These are phyloP conservation scores for Dalbergia oliveri DNA, from an alignment of 306 rosid genomes.

Conservation along the genomic window DNA sequence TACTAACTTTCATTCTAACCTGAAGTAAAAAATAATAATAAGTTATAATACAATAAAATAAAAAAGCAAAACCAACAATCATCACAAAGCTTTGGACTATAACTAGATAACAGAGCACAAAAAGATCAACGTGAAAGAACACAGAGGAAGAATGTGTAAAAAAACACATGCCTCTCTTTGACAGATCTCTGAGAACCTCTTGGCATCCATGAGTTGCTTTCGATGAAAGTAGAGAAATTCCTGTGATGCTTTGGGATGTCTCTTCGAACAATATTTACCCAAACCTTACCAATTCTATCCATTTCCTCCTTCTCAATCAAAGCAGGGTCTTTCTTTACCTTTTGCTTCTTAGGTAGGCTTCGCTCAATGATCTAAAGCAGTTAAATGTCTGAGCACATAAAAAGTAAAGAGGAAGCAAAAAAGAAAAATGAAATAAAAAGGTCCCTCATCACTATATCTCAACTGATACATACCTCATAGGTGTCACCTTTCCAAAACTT, in stretches of 20 bases:
- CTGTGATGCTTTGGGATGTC: conserved; percentile 91
- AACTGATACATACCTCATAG: conserved; percentile 75
- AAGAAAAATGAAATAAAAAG: neutral
- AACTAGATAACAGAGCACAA: conserved; percentile 20
- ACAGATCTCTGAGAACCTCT: conserved; percentile 91
- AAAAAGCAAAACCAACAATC: conserved; percentile 22
- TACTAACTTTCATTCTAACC: conserved; percentile 89
- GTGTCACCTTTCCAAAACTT: conserved; percentile 99
- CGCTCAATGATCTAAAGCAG: conserved; percentile 89
- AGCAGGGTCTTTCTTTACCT: conserved; percentile 78
- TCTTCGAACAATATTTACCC: conserved; percentile 91
- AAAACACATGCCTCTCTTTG: conserved; percentile 88
- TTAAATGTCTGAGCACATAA: conserved; percentile 35
- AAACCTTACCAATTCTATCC: conserved; percentile 83
- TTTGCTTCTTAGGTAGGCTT: conserved; percentile 90
- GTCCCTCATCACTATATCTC: neutral
- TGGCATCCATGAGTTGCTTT: conserved; percentile 91
- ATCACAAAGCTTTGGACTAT: conserved; percentile 34
- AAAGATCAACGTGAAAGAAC: conserved; percentile 27
- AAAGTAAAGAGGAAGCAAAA: conserved; percentile 9
- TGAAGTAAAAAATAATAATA: conserved; percentile 53
- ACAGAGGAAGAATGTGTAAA: conserved; percentile 25
- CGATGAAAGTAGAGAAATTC: conserved; percentile 73
- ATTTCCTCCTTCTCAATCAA: conserved; percentile 88
- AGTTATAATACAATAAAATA: conserved; percentile 29